Evolutionary conservation across 495 filamentous ascomycete genomes (phyloP).

Genomic region (Geopyxis carbonaria): DNA sequence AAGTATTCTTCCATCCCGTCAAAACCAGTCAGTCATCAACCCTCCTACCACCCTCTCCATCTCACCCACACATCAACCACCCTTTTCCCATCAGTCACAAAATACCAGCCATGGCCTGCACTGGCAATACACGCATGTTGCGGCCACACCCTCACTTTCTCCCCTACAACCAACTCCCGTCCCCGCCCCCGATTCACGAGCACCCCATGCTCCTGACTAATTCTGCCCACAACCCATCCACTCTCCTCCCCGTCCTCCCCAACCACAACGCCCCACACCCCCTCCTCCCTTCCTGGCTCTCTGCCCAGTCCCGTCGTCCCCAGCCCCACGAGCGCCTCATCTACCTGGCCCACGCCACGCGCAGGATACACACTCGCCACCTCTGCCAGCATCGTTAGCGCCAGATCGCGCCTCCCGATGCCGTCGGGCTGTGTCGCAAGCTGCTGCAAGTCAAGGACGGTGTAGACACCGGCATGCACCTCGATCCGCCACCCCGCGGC

Average conservation of each 20-base stretch:
- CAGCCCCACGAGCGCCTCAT: constrained; percentile 54
- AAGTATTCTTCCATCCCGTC: no score
- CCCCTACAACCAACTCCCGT: constrained; percentile 38
- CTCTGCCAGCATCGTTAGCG: constrained; percentile 53
- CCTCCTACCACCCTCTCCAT: constrained; percentile 45
- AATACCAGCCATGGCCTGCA: constrained; percentile 53
- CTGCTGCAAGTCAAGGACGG: constrained; percentile 68
- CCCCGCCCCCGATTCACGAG: constrained; percentile 31
- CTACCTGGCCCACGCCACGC: constrained; percentile 31
- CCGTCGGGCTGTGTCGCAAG: constrained; percentile 39
- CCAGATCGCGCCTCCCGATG: constrained; percentile 40
- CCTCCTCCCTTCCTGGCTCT: constrained; percentile 46
- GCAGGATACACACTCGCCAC: constrained; percentile 52
- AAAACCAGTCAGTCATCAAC: no score
- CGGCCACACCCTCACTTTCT: constrained; percentile 56
- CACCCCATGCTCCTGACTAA: constrained; percentile 53
- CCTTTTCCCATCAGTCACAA: constrained; percentile 54
- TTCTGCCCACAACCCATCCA: constrained; percentile 44
- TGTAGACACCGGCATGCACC: constrained; percentile 56
- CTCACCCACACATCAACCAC: constrained; percentile 51
- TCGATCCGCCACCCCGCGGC: constrained; percentile 35
- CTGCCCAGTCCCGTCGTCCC: constrained; percentile 58
- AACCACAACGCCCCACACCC: constrained; percentile 48
- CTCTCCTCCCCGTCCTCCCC: constrained; percentile 22
- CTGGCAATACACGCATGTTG: constrained; percentile 76